Evolutionary conservation across 78 protist genomes (phyloP), one percentile per base, ranked within the genome.

Genomic region (Pigoraptor vietnamica): DNA sequence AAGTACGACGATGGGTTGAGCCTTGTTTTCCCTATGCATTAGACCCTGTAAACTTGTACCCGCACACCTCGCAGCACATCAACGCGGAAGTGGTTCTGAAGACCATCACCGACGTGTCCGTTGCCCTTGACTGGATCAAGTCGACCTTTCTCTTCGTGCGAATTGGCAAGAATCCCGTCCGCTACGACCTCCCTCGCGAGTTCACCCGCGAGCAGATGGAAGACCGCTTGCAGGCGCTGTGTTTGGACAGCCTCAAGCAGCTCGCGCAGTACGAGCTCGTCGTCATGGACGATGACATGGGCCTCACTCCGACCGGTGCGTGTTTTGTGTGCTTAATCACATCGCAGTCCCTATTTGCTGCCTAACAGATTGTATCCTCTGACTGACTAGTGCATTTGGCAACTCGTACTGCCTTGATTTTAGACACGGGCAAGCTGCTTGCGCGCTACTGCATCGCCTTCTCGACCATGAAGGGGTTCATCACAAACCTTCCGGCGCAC

Each of bases 41-140:
- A n/a, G n/a, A n/a, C n/a, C n/a, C n/a, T n/a, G n/a, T n/a, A n/a
- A n/a, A n/a, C n/a, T n/a, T n/a, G n/a, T n/a, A n/a, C n/a, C n/a
- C n/a, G n/a, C n/a, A n/a, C n/a, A n/a, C n/a, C n/a, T 92, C 34
- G 93, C 91, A 95, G 91, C 96, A 95, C 88, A 0, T 95, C 91
- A 95, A 95, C 86, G 95, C 96, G 0, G 96, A 95, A 37, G 37
- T 95, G 0, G 92, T 83, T 23, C 84, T 95, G 24, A 67, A 84
- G 23, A 92, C 91, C 35, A 83, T 95, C 88, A 0, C 40, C 25
- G 55, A 34, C 86, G 86, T 21, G 56, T 34, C 48, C 37, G 29
- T 40, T 0, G 95, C 93, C n/a, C 23, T 93, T 56, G 37, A 91
- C 23, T 95, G 96, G 96, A 1, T 95, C 81, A 25, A 37, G 34